Evolutionary conservation across 441 rosid genomes (phyloP), one percentile per base, ranked within the genome.

Genomic region (Adansonia rubrostipa): DNA sequence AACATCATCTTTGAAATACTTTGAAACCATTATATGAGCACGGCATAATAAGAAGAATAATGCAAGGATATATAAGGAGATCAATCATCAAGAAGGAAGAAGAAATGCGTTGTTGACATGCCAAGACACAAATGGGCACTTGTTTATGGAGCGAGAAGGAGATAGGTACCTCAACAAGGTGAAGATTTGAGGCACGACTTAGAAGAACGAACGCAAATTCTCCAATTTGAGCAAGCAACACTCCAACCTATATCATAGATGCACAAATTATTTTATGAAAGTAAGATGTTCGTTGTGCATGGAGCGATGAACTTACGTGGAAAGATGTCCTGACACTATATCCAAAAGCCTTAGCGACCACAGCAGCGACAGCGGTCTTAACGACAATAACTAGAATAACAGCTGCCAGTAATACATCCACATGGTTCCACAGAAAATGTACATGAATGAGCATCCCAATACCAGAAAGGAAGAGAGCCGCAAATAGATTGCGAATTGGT

Each of bases 401-500:
- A 28, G 99, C 92, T 51, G 97, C 99, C 45, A 96, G 86, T 87
- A 96, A 88, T 84, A 96, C 94, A 86, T 96, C 99, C 81, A 92
- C 94, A 76, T 96, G 99, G 86, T 88, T 93, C 99, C 99, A 94
- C 33, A 96, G 88, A 85, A 96, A 96, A 69, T 92, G 98, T 22
- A 96, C 98, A 72, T 96, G 87, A 84, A 96, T 96, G 65, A 96
- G 98, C 99, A 96, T 96, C 78, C 99, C 99, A 22, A 96, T 96
- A 83, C 99, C 93, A 44, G 99, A 94, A 61, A 96, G 92, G 84
- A 94, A 96, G 73, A 96, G 99, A 75, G 99, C 99, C 4, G 98
- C 94, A 79, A 96, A 96, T 77, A 96, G 77, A 85, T 96, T 96
- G 63, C 99, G 96, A 69, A 96, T 94, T 71, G 99, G 99, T 83